Evolutionary conservation across 2,329 filamentous ascomycete species (phyloP).

Genomic region (Cladosporium sp.): DNA sequence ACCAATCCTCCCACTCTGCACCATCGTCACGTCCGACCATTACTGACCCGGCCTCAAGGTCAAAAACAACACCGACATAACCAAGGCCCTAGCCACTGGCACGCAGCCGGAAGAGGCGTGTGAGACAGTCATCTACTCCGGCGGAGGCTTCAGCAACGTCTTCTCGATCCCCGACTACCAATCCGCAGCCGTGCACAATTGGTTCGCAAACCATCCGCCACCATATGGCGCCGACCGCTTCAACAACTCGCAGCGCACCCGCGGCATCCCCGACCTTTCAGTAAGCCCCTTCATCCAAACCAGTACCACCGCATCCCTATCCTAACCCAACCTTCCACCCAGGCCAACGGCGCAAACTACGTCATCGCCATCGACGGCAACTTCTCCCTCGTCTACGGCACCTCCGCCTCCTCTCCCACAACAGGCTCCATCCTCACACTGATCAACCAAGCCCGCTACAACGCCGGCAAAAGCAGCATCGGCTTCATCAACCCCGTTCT

Average conservation of each 20-base stretch:
- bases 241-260: slow-evolving; percentile 42
- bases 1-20: slow-evolving; percentile 39
- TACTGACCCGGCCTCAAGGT: slow-evolving; percentile 19
- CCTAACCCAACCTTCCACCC: background rate
- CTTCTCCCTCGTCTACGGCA: slow-evolving; percentile 46
- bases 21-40: slow-evolving; percentile 20
- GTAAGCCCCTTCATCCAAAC: background rate
- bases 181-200: slow-evolving; percentile 35
- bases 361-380: slow-evolving; percentile 40
- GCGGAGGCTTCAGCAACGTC: slow-evolving; percentile 49
- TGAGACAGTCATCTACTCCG: slow-evolving; percentile 41
- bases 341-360: slow-evolving; percentile 30
- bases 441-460: slow-evolving; percentile 38
- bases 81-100: slow-evolving; percentile 23
- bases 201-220: slow-evolving; percentile 39
- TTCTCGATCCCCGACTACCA: slow-evolving; percentile 49
- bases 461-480: slow-evolving; percentile 34
- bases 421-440: slow-evolving; percentile 47
- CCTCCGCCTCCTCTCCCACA: slow-evolving; percentile 48
- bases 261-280: slow-evolving; percentile 44
- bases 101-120: slow-evolving; percentile 42
- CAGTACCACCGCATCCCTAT: background rate
- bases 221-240: slow-evolving; percentile 42
- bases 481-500: slow-evolving; percentile 40
- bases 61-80: slow-evolving; percentile 36